These are phyloP conservation scores for Paraconiothyrium sp. DNA, from an alignment of 2,329 filamentous ascomycete species.

Conservation along the genomic window DNA sequence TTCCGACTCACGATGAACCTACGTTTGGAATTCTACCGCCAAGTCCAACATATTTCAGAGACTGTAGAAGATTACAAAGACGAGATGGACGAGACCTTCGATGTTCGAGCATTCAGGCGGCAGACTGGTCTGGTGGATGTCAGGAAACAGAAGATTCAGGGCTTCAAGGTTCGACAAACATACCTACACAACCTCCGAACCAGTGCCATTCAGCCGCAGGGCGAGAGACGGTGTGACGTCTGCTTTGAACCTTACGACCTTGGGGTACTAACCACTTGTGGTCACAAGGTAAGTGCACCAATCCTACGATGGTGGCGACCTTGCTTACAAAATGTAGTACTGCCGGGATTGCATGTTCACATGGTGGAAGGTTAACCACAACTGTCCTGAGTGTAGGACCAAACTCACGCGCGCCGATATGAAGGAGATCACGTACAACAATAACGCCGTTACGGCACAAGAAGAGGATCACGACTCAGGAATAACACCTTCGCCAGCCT, in stretches of 20 bases:
- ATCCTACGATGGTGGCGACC: neutral
- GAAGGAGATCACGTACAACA: conserved; percentile 85
- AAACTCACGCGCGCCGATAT: conserved; percentile 67
- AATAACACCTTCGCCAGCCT: conserved; percentile 29
- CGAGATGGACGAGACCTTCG: conserved; percentile 65
- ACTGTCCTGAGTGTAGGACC: conserved; percentile 86
- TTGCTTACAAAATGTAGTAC: conserved; percentile 65
- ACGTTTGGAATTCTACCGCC: conserved; percentile 87
- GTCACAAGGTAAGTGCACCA: conserved; percentile 63
- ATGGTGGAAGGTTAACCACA: conserved; percentile 79
- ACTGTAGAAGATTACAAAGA: conserved; percentile 80
- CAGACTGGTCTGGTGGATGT: conserved; percentile 60
- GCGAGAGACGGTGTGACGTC: conserved; percentile 78
- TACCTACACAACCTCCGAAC: conserved; percentile 73
- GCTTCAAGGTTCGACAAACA: conserved; percentile 75
- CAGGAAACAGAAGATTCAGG: conserved; percentile 67
- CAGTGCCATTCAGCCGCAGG: conserved; percentile 69
- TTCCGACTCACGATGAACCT: conserved; percentile 85
- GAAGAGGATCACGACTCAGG: conserved; percentile 57
- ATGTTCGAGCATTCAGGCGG: conserved; percentile 57
- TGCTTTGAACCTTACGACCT: conserved; percentile 79
- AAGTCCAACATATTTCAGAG: conserved; percentile 91
- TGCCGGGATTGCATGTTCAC: conserved; percentile 85
- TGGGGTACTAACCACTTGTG: conserved; percentile 87
- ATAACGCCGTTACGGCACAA: conserved; percentile 75